Base-by-base conservation (phyloP, 2,329 filamentous ascomycete genomes). In the Beauveria asiatica region DNA sequence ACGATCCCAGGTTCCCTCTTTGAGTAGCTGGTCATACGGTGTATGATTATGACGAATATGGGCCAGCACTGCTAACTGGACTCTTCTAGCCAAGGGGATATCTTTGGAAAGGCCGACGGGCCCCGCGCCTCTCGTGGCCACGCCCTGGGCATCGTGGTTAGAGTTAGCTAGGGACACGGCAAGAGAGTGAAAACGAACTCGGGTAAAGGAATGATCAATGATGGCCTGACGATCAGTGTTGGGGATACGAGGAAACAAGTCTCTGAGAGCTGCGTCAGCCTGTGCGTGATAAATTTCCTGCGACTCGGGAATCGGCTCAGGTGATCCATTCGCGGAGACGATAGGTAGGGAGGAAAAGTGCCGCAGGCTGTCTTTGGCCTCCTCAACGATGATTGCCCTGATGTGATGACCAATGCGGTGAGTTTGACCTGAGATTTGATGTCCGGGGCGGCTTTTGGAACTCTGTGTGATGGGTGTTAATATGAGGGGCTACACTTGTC, bases 31-130 rank as follows among this genome's bases (percentile, higher is more conserved):
- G 67, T 88, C 85, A 73, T 88, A 88, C 65, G 82, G 78, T 6
- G 85, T 88, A 66, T 86, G 83, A n/a, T 72, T 83, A 67, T 88
- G 85, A 46, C 85, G 78, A 66, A 88, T 87, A 66, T 87, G 84
- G 60, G 85, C 84, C 65, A 87, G 76, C 10, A 85, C 83, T 42
- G 85, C 85, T 53, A 87, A 78, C 68, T 87, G 84, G 51, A 86
- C 84, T 62, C 85, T 78, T 23, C 83, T 81, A 45, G 83, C 82
- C 48, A 88, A 74, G 10, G 83, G 75, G 51, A 87, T 74, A 53
- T 82, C 75, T 41, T 72, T 67, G 27, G 80, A 82, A 62, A 85
- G 74, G 44, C 84, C 84, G 63, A 87, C 84, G 60, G 80, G 80
- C 41, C 76, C 76, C 60, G 82, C 78, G 63, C 79, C 80, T 64